A percentile compares a stretch with the other conserved stretches of the same genome.
Evolutionary conservation across 495 filamentous ascomycete genomes (phyloP).

Genomic region (Tuber melanosporum): DNA sequence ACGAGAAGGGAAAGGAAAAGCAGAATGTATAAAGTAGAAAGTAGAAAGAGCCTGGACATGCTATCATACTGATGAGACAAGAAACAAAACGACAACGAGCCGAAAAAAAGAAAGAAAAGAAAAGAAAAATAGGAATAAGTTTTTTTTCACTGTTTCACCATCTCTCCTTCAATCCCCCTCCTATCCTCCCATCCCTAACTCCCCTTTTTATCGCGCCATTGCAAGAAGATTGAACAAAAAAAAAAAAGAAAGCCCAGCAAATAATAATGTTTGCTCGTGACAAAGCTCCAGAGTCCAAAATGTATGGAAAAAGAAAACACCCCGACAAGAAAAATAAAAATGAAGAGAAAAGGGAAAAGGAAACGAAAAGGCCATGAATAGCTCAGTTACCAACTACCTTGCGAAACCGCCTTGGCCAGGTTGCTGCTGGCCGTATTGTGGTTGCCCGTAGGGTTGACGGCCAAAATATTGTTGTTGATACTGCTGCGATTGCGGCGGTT

Average conservation of each 20-base stretch:
- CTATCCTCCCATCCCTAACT: not conserved
- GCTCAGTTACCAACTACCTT: slow-evolving; percentile 20
- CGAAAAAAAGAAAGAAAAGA: not conserved
- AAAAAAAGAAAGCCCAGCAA: not conserved
- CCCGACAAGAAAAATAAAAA: slow-evolving; percentile 14
- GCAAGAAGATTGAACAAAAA: not conserved
- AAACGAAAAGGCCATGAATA: not conserved
- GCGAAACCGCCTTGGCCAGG: slow-evolving; percentile 24
- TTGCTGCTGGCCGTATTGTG: slow-evolving; percentile 26
- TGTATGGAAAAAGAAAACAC: slow-evolving; percentile 9
- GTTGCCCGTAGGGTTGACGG: slow-evolving; percentile 31
- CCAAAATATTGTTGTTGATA: slow-evolving; percentile 32
- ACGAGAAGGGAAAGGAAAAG: not conserved
- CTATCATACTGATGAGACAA: slow-evolving; percentile 3
- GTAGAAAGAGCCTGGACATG: slow-evolving; percentile 20
- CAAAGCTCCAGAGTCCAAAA: slow-evolving; percentile 16
- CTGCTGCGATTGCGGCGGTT: slow-evolving; percentile 42
- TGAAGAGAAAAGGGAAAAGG: not conserved
- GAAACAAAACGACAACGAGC: slow-evolving; percentile 15
- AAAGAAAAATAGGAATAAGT: slow-evolving; percentile 6
- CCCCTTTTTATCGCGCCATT: slow-evolving; percentile 6
- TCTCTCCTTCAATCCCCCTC: not conserved
- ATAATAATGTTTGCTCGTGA: not conserved
- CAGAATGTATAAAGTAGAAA: slow-evolving; percentile 5
- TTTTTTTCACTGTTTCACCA: not conserved